Evolutionary conservation across 306 rosid genomes (phyloP).

Genomic region (Cucumis sativus): DNA sequence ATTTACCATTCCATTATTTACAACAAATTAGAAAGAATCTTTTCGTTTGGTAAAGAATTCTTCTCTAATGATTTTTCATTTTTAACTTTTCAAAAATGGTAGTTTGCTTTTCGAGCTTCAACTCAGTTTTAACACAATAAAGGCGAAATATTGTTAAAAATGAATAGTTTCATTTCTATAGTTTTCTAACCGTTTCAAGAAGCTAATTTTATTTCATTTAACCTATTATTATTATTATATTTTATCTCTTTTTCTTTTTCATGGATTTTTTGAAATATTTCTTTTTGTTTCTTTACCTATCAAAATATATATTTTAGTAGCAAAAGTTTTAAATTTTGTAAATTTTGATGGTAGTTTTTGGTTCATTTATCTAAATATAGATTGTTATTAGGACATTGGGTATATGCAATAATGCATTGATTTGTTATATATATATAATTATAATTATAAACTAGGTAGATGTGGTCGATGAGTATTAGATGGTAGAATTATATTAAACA

Average conservation of each 20-base stretch:
- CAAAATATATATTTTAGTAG: background rate
- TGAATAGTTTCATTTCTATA: background rate
- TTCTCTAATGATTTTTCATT: background rate
- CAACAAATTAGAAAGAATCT: background rate
- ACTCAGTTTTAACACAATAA: background rate
- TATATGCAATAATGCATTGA: no score
- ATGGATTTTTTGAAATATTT: background rate
- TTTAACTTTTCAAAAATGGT: no score
- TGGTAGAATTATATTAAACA: no score
- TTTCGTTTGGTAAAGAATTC: background rate
- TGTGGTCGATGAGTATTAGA: no score
- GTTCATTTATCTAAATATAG: background rate
- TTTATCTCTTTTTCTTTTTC: no score
- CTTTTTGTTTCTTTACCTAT: background rate
- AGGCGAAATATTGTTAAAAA: background rate
- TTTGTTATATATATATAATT: no score
- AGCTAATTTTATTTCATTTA: no score
- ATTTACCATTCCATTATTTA: background rate
- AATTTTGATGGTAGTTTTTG: background rate
- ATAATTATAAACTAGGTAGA: no score
- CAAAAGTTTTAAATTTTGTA: no score
- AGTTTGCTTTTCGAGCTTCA: no score
- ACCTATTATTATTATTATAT: no score
- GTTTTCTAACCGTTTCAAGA: background rate
- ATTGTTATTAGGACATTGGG: background rate